These are phyloP conservation scores for Globisporangium megalacanthum DNA, from an alignment of 352 stramenopile genomes.

Conservation along the genomic window DNA sequence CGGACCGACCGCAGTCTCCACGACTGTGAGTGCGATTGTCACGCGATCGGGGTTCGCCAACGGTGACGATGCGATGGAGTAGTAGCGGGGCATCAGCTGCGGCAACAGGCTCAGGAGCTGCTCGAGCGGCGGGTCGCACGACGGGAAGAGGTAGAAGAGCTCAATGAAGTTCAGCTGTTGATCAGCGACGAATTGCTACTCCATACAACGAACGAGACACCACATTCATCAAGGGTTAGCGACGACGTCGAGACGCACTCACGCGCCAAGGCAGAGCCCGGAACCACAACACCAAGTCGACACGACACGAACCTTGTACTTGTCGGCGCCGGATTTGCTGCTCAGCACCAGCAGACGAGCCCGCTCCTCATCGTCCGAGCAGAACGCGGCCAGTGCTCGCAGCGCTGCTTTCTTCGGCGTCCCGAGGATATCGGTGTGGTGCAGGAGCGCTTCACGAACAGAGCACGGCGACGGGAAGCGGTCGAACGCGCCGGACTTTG, in stretches of 20 bases:
- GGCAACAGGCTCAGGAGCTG: conserved; percentile 84
- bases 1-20: conserved; percentile 72
- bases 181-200: conserved; percentile 71
- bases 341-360: conserved; percentile 58
- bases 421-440: conserved; percentile 81
- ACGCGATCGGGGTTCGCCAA: conserved; percentile 59
- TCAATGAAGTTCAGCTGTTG: conserved; percentile 90
- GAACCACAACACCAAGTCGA: background rate
- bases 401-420: conserved; percentile 73
- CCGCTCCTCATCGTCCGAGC: conserved; percentile 51
- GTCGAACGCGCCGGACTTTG: conserved; percentile 24
- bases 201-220: conserved; percentile 4
- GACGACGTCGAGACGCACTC: no score
- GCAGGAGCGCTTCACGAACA: conserved; percentile 68
- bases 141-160: conserved; percentile 91
- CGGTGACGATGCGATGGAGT: conserved; percentile 93
- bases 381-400: conserved; percentile 61
- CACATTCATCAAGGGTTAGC: background rate
- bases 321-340: conserved; percentile 57
- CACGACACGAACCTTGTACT: conserved; percentile 52
- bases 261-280: background rate
- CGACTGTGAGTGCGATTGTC: conserved; percentile 89
- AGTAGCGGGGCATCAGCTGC: conserved; percentile 91
- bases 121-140: conserved; percentile 83
- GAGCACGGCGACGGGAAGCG: conserved; percentile 53